These are phyloP conservation scores for Suillus decipiens DNA, from an alignment of 768 basidiomycete species.

Conservation along the genomic window DNA sequence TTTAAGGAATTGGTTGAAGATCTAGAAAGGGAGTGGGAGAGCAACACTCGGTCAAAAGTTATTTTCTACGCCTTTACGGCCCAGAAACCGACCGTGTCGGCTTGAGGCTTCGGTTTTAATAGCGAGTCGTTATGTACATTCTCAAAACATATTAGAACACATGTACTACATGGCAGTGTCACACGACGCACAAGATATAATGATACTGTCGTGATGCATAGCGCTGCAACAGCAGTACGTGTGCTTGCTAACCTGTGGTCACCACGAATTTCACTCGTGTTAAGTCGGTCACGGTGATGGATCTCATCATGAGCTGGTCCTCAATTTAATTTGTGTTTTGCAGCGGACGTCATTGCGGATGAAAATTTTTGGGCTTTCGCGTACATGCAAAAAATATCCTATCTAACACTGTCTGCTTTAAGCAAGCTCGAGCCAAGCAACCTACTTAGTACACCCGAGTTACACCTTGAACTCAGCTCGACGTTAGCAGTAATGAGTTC, in stretches of 20 bases:
- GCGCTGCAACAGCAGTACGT: too few species aligned
- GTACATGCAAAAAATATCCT: not conserved
- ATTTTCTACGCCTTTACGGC: not conserved
- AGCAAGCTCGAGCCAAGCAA: too few species aligned
- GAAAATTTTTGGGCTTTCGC: not conserved
- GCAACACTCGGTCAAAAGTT: not conserved
- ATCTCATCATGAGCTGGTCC: not conserved
- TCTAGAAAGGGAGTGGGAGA: constrained; percentile 5
- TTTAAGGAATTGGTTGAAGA: not conserved
- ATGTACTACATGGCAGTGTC: not conserved
- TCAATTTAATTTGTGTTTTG: not conserved
- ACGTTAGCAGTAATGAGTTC: too few species aligned
- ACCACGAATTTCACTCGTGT: not conserved
- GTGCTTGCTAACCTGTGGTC: not conserved
- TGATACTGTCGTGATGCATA: not conserved
- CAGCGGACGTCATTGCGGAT: not conserved
- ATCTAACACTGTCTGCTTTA: too few species aligned
- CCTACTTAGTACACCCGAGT: too few species aligned
- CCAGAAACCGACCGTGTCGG: not conserved
- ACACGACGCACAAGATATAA: not conserved
- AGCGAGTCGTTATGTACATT: not conserved
- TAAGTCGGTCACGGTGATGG: not conserved
- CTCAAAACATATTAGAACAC: not conserved
- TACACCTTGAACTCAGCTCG: too few species aligned
- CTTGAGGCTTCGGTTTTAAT: not conserved